Base-by-base conservation (phyloP, 192 early-diverging fungal species). In the Jimgerdemannia lactiflua region DNA sequence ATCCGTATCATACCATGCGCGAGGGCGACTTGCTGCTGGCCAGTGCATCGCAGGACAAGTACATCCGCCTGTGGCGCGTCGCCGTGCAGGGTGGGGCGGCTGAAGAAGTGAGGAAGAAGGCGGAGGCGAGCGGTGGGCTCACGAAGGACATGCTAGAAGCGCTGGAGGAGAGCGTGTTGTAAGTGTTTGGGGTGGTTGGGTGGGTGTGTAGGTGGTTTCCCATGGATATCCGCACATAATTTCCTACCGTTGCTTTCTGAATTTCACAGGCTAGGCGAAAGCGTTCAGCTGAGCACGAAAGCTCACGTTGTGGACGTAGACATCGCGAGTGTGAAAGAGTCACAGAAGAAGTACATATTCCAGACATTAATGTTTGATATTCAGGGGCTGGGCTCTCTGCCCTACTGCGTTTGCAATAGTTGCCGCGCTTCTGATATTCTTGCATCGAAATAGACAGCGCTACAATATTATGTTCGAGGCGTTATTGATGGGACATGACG, bases 401-500 rank as follows among this genome's bases (percentile, higher is more conserved):
- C n/a, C n/a, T n/a, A n/a, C n/a, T n/a, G n/a, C n/a, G n/a, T n/a
- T 54, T 54, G 11, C 49, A 54, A 54, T 7, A 7, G 4, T 54
- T 54, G 49, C 49, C 11, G 49, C 11, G n/a, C n/a, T 54, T 11
- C 49, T 54, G 49, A 17, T 41, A 17, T 20, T 67, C 4, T 72
- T 44, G n/a, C 9, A 44, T 41, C n/a, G 17, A 43, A 79, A 71
- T 4, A 75, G 59, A 64, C 67, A 79, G 39, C 76, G 79, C 4
- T 90, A 86, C 65, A 80, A 88, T 6, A 86, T 95, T 49, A 89
- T 94, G 80, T 91, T 97, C 75, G 96, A 99, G 79, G 90, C 96
- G 4, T 86, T 99, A 18, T 84, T 99, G n/a, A 83, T 95, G 79
- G 96, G 95, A 0, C 98, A 99, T 79, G 98, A 99, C 73, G 96